A percentile compares a stretch with the other conserved stretches of the same genome.
Evolutionary conservation across 2,329 filamentous ascomycete species (phyloP).

Genomic region (Neofusicoccum parvum): DNA sequence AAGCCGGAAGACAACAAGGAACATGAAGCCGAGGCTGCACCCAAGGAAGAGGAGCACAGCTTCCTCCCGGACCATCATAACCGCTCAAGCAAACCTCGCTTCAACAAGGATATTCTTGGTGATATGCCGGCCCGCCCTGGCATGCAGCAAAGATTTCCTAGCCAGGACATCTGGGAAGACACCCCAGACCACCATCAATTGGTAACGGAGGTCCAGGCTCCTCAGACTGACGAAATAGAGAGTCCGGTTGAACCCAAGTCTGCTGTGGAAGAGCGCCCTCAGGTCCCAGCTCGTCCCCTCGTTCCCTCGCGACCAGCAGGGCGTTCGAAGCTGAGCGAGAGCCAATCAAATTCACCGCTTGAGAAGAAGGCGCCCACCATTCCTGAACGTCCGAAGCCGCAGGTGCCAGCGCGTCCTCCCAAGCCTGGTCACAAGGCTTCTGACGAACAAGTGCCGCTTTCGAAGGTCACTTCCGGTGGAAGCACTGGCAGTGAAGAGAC

Average conservation of each 20-base stretch:
- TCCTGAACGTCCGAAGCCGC: constrained; percentile 64
- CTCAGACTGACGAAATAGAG: constrained; percentile 46
- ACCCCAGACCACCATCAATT: constrained; percentile 80
- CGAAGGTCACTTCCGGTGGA: constrained; percentile 36
- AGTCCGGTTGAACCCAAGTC: constrained; percentile 25
- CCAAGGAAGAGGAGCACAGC: constrained; percentile 43
- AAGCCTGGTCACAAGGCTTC: constrained; percentile 48
- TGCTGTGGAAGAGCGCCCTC: constrained; percentile 17
- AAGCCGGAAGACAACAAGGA: constrained; percentile 54
- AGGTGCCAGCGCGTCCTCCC: constrained; percentile 61
- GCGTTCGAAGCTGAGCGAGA: constrained; percentile 14
- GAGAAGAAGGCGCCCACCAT: constrained; percentile 56
- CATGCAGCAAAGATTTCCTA: constrained; percentile 76
- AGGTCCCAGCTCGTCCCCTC: constrained; percentile 32
- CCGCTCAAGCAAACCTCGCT: constrained; percentile 64
- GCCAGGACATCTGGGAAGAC: constrained; percentile 93
- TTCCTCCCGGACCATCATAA: constrained; percentile 49
- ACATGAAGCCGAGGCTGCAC: constrained; percentile 45
- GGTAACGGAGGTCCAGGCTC: constrained; percentile 68
- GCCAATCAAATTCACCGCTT: constrained; percentile 45
- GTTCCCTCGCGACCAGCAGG: constrained; percentile 38
- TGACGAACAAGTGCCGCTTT: constrained; percentile 36
- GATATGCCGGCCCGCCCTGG: constrained; percentile 55
- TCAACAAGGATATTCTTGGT: constrained; percentile 55
- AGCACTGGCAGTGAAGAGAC: constrained; percentile 39